These are phyloP conservation scores for Metschnikowia sp. DNA, from an alignment of 805 yeast species.

Conservation along the genomic window DNA sequence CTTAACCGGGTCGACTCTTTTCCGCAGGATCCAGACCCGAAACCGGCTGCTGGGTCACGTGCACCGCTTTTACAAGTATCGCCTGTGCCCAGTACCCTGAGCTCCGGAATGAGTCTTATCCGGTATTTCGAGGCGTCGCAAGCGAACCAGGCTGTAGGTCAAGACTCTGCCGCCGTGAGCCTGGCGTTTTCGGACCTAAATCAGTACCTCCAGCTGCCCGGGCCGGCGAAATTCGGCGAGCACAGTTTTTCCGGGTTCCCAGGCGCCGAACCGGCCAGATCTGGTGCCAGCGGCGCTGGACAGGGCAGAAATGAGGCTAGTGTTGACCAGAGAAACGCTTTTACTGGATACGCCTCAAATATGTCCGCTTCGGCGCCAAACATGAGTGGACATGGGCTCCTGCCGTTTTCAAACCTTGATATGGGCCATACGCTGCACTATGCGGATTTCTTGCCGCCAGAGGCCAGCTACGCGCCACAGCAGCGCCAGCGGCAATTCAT, in stretches of 20 bases:
- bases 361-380: background rate
- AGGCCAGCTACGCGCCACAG: constrained; percentile 24
- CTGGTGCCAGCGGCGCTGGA: too few species aligned
- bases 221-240: background rate
- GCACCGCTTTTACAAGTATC: constrained; percentile 3
- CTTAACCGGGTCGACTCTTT: constrained; percentile 22
- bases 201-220: constrained; percentile 10
- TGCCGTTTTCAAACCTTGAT: constrained; percentile 11
- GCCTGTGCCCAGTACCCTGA: constrained; percentile 2
- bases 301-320: too few species aligned
- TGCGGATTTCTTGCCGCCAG: constrained; percentile 25
- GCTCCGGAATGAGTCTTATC: constrained; percentile 4
- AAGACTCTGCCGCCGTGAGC: background rate
- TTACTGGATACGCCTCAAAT: too few species aligned
- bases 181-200: constrained; percentile 3
- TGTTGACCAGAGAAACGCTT: too few species aligned
- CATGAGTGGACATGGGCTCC: background rate
- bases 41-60: constrained; percentile 2
- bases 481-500: constrained; percentile 26
- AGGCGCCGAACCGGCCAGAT: too few species aligned
- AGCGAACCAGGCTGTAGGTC: background rate
- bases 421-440: constrained; percentile 26
- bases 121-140: constrained; percentile 6
- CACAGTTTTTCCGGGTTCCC: background rate
- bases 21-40: background rate